Base-by-base conservation (phyloP, 768 basidiomycete species). In the Russula abietina region DNA sequence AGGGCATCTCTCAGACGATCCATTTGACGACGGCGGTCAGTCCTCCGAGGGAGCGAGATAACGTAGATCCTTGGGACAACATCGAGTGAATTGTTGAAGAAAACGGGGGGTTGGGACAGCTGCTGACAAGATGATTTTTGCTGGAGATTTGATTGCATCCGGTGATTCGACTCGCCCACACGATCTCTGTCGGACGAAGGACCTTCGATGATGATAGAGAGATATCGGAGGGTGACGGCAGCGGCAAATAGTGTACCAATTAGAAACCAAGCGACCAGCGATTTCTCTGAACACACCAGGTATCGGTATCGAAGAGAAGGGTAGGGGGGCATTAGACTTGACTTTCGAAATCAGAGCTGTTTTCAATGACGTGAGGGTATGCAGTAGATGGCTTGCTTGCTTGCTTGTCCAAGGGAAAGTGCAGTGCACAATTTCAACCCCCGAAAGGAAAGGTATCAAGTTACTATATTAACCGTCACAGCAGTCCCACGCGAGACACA, bases 1-100 rank as follows among this genome's bases (percentile, higher is more conserved):
- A 87, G 78, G 9, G 70, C 69, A 12, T 68, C 70, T 26, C 82
- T 78, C 26, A 90, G 68, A 19, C 63, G 66, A 56, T 86, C 83
- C 86, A 89, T 88, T 52, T 82, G 75, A 22, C 70, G 64, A 16
- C 81, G 80, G 28, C 88, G 76, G 64, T 87, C 86, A 19, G 67
- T 67, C 33, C 88, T 80, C 30, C 70, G 73, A 10, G 81, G 79
- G 32, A 89, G 82, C 28, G 85, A 86, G 46, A 90, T 68, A 1
- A 89, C 81, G 65, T 81, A 85, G 56, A 83, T 76, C 10, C 74
- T 68, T 5, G 75, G 73, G 17, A 79, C 74, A 33, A 80, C 68
- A 36, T 76, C 77, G 7, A 83, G 73, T 19, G 71, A 51, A 11
- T 43, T 41, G 39, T 56, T 12, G 5, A 41, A 46, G 19, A 51